These are phyloP conservation scores for Leccinum variabile DNA, from an alignment of 1,284 basidiomycete species.

Conservation along the genomic window DNA sequence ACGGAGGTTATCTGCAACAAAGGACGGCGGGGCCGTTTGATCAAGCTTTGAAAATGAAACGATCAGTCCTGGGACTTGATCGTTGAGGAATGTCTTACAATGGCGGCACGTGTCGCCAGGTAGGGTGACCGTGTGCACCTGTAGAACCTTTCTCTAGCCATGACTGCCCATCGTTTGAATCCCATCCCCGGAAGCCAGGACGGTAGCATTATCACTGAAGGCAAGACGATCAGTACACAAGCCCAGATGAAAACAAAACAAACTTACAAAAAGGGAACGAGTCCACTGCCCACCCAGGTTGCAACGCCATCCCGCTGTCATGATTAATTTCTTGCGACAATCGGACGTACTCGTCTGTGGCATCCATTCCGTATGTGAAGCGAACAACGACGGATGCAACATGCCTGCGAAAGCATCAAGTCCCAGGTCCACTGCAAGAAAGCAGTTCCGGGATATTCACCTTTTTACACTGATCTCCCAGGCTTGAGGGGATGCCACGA, in stretches of 20 bases:
- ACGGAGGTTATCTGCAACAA: slow-evolving; percentile 16
- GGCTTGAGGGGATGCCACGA: not conserved
- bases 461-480: slow-evolving; percentile 10
- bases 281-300: slow-evolving; percentile 16
- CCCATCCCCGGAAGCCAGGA: slow-evolving; percentile 21
- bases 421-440: not conserved
- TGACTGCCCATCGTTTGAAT: slow-evolving; percentile 16
- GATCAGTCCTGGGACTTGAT: not conserved
- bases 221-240: not conserved
- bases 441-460: not conserved
- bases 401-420: slow-evolving; percentile 9
- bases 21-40: slow-evolving; percentile 12
- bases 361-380: slow-evolving; percentile 14
- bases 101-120: slow-evolving; percentile 6
- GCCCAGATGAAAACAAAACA: not conserved
- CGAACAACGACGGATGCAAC: slow-evolving; percentile 16
- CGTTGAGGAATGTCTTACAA: not conserved
- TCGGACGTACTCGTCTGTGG: slow-evolving; percentile 14
- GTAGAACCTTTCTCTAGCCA: slow-evolving; percentile 15
- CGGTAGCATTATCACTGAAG: slow-evolving; percentile 8
- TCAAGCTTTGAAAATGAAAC: slow-evolving; percentile 8
- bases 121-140: slow-evolving; percentile 11
- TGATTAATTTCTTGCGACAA: slow-evolving; percentile 10
- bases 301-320: slow-evolving; percentile 14
- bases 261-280: slow-evolving; percentile 14